Evolutionary conservation across 1,139 yeast genomes (phyloP), one percentile per base, ranked within the genome.

Genomic region (Pichia sp.): DNA sequence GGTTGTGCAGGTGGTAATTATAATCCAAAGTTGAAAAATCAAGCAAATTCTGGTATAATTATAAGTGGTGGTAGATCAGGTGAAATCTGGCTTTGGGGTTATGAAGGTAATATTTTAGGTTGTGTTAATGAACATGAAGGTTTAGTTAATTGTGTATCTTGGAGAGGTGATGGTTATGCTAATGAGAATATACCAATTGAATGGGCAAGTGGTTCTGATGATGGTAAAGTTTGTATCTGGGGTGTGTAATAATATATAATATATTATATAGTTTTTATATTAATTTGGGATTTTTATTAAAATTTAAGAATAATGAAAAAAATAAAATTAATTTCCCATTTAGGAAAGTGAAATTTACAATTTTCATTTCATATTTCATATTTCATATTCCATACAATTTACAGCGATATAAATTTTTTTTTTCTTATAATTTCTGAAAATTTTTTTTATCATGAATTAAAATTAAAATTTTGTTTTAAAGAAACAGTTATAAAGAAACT

Each of bases 51-150:
- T 84, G 56, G 82, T 81, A 67, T 87, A 42, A 77, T 87, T 0
- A 67, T 85, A 20, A 80, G 90, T 55, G 97, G 97, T 1, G 80
- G 94, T 39, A 94, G 85, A 57, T 94, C 87, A 59, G 89, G 92
- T 0, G 71, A 74, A 48, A 74, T 87, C 4, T 87, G 82, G 62
- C 68, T 89, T 6, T 89, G 96, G 96, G 87, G 86, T 56, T 70
- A 84, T 35, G 73, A 74, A 44, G 92, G 95, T 5, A 80, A 82
- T 48, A 70, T 87, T 28, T 66, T 89, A 4, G 80, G 81, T 10
- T 74, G 71, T 2, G 57, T 81, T 32, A 65, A 73, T 8, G 96
- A 85, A 1, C 97, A 92, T 59, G 65, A 64, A 16, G 79, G 79
- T 1, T 69, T 80, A 41, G 82, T 87, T 48, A 86, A 83, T 58